These are phyloP conservation scores for Fonsecaea erecta DNA, from an alignment of 2,329 filamentous ascomycete species.

Conservation along the genomic window DNA sequence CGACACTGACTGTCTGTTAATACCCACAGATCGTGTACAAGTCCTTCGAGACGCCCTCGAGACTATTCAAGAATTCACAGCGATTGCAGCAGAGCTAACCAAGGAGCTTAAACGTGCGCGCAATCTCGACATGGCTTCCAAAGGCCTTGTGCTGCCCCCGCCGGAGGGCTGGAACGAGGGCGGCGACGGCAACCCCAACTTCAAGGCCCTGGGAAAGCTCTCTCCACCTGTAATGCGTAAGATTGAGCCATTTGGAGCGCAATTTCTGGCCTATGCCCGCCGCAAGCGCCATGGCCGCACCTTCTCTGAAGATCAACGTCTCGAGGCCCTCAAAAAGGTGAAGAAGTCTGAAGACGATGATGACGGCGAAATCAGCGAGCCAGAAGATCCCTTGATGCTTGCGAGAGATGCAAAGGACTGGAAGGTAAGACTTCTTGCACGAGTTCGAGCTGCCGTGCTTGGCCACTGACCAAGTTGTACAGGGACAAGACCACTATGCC, in stretches of 20 bases:
- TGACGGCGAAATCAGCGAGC: conserved; percentile 87
- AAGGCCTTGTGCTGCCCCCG: conserved; percentile 58
- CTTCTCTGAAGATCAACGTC: conserved; percentile 97
- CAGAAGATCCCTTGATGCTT: conserved; percentile 90
- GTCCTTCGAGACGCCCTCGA: neutral
- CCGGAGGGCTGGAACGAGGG: conserved; percentile 80
- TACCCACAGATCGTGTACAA: neutral
- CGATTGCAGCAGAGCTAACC: too few species aligned
- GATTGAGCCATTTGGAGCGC: conserved; percentile 93
- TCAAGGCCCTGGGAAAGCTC: conserved; percentile 80
- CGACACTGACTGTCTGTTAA: neutral
- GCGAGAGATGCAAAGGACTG: conserved; percentile 96
- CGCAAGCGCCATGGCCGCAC: conserved; percentile 91
- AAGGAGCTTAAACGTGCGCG: too few species aligned
- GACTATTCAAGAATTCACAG: neutral
- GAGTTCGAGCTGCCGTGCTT: neutral
- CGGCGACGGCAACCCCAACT: conserved; percentile 72
- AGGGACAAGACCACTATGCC: conserved; percentile 97
- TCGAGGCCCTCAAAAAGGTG: conserved; percentile 87
- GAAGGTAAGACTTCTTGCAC: conserved; percentile 70
- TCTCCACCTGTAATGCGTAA: conserved; percentile 80
- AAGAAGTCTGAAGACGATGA: conserved; percentile 96
- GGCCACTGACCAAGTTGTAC: conserved; percentile 3
- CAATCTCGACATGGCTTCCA: conserved; percentile 22
- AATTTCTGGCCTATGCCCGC: conserved; percentile 80